A percentile compares a stretch with the other conserved stretches of the same genome.
Evolutionary conservation across 306 rosid species (phyloP).

Genomic region (Castanospermum australe): DNA sequence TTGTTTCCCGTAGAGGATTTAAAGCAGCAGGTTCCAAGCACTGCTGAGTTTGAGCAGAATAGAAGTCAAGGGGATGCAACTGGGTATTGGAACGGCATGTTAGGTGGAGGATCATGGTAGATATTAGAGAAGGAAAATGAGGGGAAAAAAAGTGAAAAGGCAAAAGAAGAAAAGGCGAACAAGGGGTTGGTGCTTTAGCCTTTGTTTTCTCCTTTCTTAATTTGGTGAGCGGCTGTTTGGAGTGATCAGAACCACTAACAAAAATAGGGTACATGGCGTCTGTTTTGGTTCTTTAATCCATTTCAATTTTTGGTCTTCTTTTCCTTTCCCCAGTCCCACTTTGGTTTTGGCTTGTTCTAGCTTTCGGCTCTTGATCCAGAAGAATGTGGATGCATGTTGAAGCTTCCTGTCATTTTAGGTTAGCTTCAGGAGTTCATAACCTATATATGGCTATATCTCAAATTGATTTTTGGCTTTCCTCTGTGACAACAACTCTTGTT

Average conservation of each 20-base stretch:
- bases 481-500: slow-evolving; percentile 12
- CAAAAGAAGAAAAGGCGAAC: background rate
- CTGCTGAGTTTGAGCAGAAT: slow-evolving; percentile 50
- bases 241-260: slow-evolving; percentile 52
- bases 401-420: slow-evolving; percentile 40
- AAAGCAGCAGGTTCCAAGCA: slow-evolving; percentile 70
- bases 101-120: slow-evolving; percentile 96
- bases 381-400: slow-evolving; percentile 47
- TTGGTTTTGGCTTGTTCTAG: background rate
- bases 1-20: slow-evolving; percentile 77
- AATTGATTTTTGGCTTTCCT: slow-evolving; percentile 11
- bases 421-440: slow-evolving; percentile 34
- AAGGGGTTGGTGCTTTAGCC: slow-evolving; percentile 29
- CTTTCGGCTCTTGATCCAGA: background rate
- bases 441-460: background rate
- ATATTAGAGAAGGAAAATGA: background rate
- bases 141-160: background rate
- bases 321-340: background rate
- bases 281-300: slow-evolving; percentile 25
- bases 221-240: slow-evolving; percentile 46
- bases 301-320: slow-evolving; percentile 1
- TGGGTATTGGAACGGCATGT: slow-evolving; percentile 89
- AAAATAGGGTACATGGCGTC: slow-evolving; percentile 50
- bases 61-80: slow-evolving; percentile 63
- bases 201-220: background rate